phyloP scores from a whole-genome alignment of 2,329 filamentous ascomycete genomes.

The Gremmenia infestans region DNA sequence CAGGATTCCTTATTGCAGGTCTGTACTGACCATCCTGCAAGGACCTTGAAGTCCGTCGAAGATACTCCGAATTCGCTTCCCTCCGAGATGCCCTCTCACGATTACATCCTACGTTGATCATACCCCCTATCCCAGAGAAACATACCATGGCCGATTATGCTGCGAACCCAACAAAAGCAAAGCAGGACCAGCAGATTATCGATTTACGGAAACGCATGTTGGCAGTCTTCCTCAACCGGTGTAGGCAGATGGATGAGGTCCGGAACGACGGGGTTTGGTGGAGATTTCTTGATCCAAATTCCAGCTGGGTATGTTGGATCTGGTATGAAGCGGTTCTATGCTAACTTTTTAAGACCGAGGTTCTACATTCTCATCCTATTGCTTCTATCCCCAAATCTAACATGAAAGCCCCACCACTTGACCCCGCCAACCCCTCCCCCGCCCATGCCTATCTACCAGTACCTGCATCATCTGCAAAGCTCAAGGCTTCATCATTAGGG shows the following conservation, averaged over 20 bases:
- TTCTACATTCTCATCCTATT: slow-evolving; percentile 87
- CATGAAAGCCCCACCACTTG: slow-evolving; percentile 89
- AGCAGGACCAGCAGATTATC: slow-evolving; percentile 95
- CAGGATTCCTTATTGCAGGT: not conserved
- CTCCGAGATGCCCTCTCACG: slow-evolving; percentile 82
- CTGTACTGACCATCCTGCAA: slow-evolving; percentile 35
- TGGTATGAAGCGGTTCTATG: not conserved
- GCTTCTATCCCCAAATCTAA: slow-evolving; percentile 90
- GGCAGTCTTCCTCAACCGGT: slow-evolving; percentile 90
- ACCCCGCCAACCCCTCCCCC: slow-evolving; percentile 85
- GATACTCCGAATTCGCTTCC: slow-evolving; percentile 96
- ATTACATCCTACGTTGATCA: slow-evolving; percentile 89
- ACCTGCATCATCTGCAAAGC: slow-evolving; percentile 78
- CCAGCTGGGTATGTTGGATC: slow-evolving; percentile 75
- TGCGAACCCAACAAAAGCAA: slow-evolving; percentile 94
- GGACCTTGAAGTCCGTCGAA: slow-evolving; percentile 90
- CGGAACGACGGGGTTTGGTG: slow-evolving; percentile 93
- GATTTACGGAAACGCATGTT: slow-evolving; percentile 96
- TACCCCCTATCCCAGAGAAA: slow-evolving; percentile 97
- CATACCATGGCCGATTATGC: slow-evolving; percentile 99
- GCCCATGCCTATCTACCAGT: slow-evolving; percentile 86
- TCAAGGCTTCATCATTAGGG: slow-evolving; percentile 51
- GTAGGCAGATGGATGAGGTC: slow-evolving; percentile 86
- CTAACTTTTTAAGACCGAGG: slow-evolving; percentile 67
- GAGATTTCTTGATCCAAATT: slow-evolving; percentile 96